Conservation (phyloP, 129 eudicot genomes). For the Ambrosia trifida region DNA sequence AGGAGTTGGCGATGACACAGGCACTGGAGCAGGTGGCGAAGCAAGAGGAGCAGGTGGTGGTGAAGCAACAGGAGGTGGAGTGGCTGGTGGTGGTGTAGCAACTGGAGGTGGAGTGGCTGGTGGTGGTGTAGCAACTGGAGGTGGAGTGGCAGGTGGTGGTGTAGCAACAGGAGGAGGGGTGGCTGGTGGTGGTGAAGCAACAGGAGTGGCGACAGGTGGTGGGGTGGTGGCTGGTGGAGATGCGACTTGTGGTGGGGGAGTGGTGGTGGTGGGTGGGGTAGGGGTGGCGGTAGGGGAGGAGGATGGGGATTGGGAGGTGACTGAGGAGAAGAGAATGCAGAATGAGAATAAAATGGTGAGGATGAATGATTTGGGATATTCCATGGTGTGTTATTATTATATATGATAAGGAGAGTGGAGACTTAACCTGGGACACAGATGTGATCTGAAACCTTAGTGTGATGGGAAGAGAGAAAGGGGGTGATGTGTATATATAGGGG, state of each 20-base stretch:
- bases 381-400: slow-evolving; percentile 48
- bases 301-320: slow-evolving; percentile 69
- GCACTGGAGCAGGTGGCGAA: slow-evolving; percentile 35
- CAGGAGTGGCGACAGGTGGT: slow-evolving; percentile 32
- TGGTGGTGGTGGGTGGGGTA: slow-evolving; percentile 42
- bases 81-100: slow-evolving; percentile 41
- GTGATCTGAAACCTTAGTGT: slow-evolving; percentile 23
- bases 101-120: slow-evolving; percentile 36
- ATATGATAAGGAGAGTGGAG: background rate
- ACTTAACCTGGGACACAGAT: slow-evolving; percentile 33
- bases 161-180: slow-evolving; percentile 40
- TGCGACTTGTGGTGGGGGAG: slow-evolving; percentile 27
- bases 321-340: slow-evolving; percentile 71
- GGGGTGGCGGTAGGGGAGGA: slow-evolving; percentile 68
- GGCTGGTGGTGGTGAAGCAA: slow-evolving; percentile 41
- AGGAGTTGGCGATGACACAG: slow-evolving; percentile 36
- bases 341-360: slow-evolving; percentile 36
- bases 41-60: slow-evolving; percentile 36
- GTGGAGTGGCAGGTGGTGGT: slow-evolving; percentile 43
- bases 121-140: slow-evolving; percentile 39
- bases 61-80: slow-evolving; percentile 49
- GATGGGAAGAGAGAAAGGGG: background rate
- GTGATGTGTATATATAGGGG: background rate
- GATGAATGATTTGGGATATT: slow-evolving; percentile 34
- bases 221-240: background rate